Evolutionary conservation across 176 grass and related monocot genomes (phyloP), one percentile per base, ranked within the genome.

Genomic region (barley (Hordeum vulgare)): DNA sequence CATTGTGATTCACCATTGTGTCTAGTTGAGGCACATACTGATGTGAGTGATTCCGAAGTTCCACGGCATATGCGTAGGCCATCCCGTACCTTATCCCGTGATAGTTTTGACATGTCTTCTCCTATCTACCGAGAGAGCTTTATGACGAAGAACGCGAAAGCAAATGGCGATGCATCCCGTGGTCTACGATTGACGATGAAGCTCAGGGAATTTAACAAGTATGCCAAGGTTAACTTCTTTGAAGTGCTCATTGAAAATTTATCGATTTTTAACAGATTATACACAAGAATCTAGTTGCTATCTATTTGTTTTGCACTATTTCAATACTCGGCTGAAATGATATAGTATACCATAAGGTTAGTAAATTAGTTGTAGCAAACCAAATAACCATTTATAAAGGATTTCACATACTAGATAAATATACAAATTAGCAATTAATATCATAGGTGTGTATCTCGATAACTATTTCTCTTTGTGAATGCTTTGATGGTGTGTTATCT

Each of bases 171-270:
- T 53, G 74, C 64, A 21, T 80, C 81, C 67, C 88, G 96, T 75
- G 82, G 85, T 63, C 74, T 94, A 34, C 86, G 96, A 29, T 81
- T 98, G 84, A 98, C 96, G 35, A 93, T 91, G 81, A 98, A 91
- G 66, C 86, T 98, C 60, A 85, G 89, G 58, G 96, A 98, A 65
- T 98, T 98, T 79, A 94, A 98, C 56, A 98, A 95, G 85, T 91
- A 84, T 74, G 82, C 90, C 23, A 98, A 98, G 96, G 96, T 98
- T 86, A 81, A 82, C 57, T 83, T 59, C 75, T 80, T 83, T 66
- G 60, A 58, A 71, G 28, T 80, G 81, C 77, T 23, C 4, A 51
- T 61, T 11, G 62, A 51, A 76, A 71, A 7, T 42, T 77, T 45
- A 9, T 71, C 3, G 14, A 34, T 37, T 64, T 77, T 71, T 61